Base-by-base conservation (phyloP, 2,329 filamentous ascomycete species). In the Ascochyta clinopodiicola region DNA sequence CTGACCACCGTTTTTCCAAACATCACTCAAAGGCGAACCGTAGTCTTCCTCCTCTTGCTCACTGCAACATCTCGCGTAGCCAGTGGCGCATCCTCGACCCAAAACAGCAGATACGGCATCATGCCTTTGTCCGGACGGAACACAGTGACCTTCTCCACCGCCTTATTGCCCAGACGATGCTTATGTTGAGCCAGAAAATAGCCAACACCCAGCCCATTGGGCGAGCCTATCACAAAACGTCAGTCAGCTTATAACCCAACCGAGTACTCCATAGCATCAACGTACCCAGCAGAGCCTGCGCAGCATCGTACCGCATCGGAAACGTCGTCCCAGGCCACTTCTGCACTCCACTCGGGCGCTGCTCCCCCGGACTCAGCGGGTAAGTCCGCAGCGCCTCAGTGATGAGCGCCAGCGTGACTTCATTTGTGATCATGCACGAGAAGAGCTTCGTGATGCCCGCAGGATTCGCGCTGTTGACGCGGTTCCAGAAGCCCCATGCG, bases 401-500 rank as follows among this genome's bases (percentile, higher is more conserved):
- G 3, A 63, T 59, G 31, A 66, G 49, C 4, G 40, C 6, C 2
- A 39, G 32, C 7, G 63, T 64, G 1, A 60, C 36, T 10, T 38
- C 38, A 21, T 66, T 63, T 2, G 46, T 44, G 35, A 63, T 50
- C 13, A 42, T 52, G 19, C 50, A 17, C 2, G 51, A 44, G 48
- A 60, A 58, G 32, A 64, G 54, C 34, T 61, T 61, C 8, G 22
- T 53, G 39, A 66, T 57, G 6, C 54, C 57, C 6, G 22, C 15
- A n/a, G 58, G 19, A 17, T 54, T 52, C 1, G 35, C 24, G 12
- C n/a, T 35, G 9, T 54, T 54, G 4, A 51, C 52, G 3, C 56
- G 47, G 8, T 52, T 51, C 60, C 63, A 68, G 35, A 59, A 57
- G 3, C 54, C 58, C 64, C 64, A 68, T 8, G 63, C 51, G 17